Conservation (phyloP, 2,329 filamentous ascomycete genomes). For the Leptographium wingfieldii region DNA sequence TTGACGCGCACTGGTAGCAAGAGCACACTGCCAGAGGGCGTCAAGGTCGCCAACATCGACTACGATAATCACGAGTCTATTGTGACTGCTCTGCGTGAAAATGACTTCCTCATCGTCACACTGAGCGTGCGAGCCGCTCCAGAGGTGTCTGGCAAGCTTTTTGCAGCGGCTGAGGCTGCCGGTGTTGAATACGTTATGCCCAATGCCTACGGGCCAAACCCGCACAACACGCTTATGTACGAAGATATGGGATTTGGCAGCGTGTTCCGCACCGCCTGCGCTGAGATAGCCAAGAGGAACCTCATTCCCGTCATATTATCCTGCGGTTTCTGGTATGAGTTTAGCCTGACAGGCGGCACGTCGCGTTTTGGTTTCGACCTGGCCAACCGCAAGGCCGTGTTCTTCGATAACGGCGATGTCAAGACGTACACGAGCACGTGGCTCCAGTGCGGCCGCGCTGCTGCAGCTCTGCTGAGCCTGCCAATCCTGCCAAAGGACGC, state of each 20-base stretch:
- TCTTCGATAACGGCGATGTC: slow-evolving; percentile 44
- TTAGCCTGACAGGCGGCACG: slow-evolving; percentile 24
- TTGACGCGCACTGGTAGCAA: slow-evolving; percentile 32
- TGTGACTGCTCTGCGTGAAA: slow-evolving; percentile 9
- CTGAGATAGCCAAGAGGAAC: slow-evolving; percentile 27
- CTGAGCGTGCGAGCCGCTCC: slow-evolving; percentile 16
- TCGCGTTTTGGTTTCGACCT: slow-evolving; percentile 17
- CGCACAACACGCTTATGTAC: slow-evolving; percentile 2
- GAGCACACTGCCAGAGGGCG: slow-evolving; percentile 24
- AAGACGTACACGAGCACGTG: slow-evolving; percentile 47
- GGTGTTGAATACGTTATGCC: slow-evolving; percentile 32
- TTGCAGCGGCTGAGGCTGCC: slow-evolving; percentile 29
- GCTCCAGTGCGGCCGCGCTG: slow-evolving; percentile 31
- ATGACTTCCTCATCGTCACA: slow-evolving; percentile 13
- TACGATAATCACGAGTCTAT: slow-evolving; percentile 16
- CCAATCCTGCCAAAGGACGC: slow-evolving; percentile 9
- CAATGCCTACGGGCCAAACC: slow-evolving; percentile 24
- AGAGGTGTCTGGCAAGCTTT: slow-evolving; percentile 25
- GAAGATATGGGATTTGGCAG: slow-evolving; percentile 15
- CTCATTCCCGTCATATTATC: slow-evolving; percentile 21
- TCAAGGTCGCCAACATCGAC: slow-evolving; percentile 27
- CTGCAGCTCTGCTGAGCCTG: slow-evolving; percentile 33
- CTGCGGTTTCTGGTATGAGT: slow-evolving; percentile 41
- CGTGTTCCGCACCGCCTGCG: slow-evolving; percentile 7
- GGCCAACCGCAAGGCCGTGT: slow-evolving; percentile 9